phyloP scores from a whole-genome alignment of 2,329 filamentous ascomycete genomes.

The Colletotrichum caudatum region DNA sequence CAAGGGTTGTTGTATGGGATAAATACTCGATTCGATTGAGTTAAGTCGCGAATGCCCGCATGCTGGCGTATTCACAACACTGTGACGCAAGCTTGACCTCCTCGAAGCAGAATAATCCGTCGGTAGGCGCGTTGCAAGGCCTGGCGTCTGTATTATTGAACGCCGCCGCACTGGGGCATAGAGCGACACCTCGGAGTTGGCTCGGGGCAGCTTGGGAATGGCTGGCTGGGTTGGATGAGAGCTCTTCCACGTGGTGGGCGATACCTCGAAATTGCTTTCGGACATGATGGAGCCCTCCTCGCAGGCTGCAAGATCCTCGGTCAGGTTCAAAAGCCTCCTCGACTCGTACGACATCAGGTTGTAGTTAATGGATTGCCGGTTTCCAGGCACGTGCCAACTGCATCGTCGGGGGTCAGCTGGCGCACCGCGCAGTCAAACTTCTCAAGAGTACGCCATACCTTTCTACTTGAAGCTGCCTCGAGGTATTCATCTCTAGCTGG shows the following conservation, averaged over 20 bases:
- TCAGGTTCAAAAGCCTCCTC: constrained; percentile 56
- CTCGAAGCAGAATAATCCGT: constrained; percentile 40
- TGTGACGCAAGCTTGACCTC: constrained; percentile 53
- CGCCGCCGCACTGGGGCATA: constrained; percentile 62
- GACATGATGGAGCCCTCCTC: constrained; percentile 51
- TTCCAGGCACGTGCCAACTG: constrained; percentile 50
- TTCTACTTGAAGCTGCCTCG: constrained; percentile 40
- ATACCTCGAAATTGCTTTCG: constrained; percentile 50
- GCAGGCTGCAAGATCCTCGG: constrained; percentile 49
- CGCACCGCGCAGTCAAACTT: neutral
- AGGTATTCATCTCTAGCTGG: constrained; percentile 41
- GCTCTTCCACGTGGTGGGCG: constrained; percentile 53
- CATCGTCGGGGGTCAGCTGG: constrained; percentile 35
- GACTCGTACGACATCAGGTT: constrained; percentile 60
- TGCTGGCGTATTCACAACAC: constrained; percentile 52
- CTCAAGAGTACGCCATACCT: constrained; percentile 21
- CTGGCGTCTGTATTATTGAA: constrained; percentile 62
- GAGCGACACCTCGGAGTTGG: constrained; percentile 62
- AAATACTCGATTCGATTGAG: constrained; percentile 53
- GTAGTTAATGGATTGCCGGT: constrained; percentile 57
- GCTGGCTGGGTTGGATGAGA: constrained; percentile 48
- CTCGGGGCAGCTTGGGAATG: constrained; percentile 50
- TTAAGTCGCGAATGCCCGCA: constrained; percentile 52
- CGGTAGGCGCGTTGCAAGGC: constrained; percentile 59
- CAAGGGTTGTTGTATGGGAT: neutral